These are phyloP conservation scores for Xylaria sp. DNA, from an alignment of 2,329 filamentous ascomycete genomes.

Conservation along the genomic window DNA sequence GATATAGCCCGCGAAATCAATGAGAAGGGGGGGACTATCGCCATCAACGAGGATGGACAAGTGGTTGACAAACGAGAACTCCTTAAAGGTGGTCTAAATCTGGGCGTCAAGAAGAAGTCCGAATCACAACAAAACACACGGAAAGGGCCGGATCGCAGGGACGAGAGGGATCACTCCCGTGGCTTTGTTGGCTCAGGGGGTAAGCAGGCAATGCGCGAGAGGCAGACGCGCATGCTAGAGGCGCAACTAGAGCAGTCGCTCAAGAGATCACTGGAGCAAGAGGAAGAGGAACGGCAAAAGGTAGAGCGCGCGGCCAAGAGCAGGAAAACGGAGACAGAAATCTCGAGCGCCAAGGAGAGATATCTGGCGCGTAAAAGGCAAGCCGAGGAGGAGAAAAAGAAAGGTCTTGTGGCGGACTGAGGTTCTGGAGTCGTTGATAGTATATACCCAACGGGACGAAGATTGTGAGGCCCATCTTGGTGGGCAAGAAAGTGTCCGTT, in stretches of 20 bases:
- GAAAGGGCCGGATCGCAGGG: slow-evolving; percentile 44
- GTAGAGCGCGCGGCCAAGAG: slow-evolving; percentile 76
- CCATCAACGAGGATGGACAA: slow-evolving; percentile 83
- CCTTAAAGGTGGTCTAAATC: slow-evolving; percentile 78
- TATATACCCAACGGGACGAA: slow-evolving; percentile 31
- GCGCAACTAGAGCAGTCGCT: slow-evolving; percentile 78
- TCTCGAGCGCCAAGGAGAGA: slow-evolving; percentile 80
- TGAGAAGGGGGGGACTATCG: slow-evolving; percentile 68
- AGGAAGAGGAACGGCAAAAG: slow-evolving; percentile 70
- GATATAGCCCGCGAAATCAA: slow-evolving; percentile 76
- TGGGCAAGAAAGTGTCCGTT: slow-evolving; percentile 1
- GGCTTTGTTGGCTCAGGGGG: slow-evolving; percentile 58
- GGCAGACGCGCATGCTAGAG: slow-evolving; percentile 82
- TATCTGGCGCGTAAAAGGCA: slow-evolving; percentile 82
- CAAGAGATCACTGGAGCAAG: slow-evolving; percentile 77
- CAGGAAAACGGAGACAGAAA: slow-evolving; percentile 79
- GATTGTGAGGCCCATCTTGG: background rate
- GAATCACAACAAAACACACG: slow-evolving; percentile 51
- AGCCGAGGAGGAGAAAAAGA: slow-evolving; percentile 74
- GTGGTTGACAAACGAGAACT: slow-evolving; percentile 87
- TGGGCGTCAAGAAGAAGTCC: slow-evolving; percentile 70
- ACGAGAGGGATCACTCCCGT: slow-evolving; percentile 46
- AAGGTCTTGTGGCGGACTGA: slow-evolving; percentile 28
- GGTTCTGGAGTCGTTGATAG: slow-evolving; percentile 16
- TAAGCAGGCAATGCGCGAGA: slow-evolving; percentile 75